Percentiles rank a stretch among this genome's conserved stretches.
These are phyloP conservation scores for Hygrophila difformis DNA, from an alignment of 257 asterid species.

Conservation along the genomic window DNA sequence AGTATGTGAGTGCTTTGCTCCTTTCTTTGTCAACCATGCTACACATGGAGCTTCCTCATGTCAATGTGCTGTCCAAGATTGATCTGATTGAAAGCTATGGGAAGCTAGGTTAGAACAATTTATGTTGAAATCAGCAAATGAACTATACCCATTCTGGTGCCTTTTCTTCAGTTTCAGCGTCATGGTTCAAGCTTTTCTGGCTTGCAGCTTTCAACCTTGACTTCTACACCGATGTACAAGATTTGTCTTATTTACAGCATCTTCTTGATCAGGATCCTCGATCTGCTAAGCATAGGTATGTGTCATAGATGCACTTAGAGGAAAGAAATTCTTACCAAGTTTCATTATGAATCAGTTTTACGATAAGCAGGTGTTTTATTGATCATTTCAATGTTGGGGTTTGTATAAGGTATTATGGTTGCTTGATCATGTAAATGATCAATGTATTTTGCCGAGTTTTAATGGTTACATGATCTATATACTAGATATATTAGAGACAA, in stretches of 20 bases:
- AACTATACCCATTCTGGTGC: constrained; percentile 7
- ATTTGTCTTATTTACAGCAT: constrained; percentile 72
- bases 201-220: constrained; percentile 90
- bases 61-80: constrained; percentile 90
- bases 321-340: too few species aligned
- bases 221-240: constrained; percentile 92
- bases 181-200: constrained; percentile 6
- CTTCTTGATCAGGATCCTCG: constrained; percentile 90
- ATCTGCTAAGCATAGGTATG: constrained; percentile 70
- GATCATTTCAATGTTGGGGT: too few species aligned
- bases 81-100: constrained; percentile 94
- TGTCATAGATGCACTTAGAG: too few species aligned
- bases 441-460: too few species aligned
- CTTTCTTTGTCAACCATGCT: constrained; percentile 91
- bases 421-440: too few species aligned
- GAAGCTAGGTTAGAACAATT: constrained; percentile 53
- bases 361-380: too few species aligned
- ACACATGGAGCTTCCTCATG: constrained; percentile 92
- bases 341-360: too few species aligned
- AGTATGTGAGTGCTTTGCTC: constrained; percentile 84
- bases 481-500: background rate
- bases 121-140: constrained; percentile 7
- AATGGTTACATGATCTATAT: too few species aligned
- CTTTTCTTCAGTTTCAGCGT: constrained; percentile 9
- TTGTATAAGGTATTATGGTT: too few species aligned